phyloP scores from a whole-genome alignment of 176 grass and related monocot genomes.

The Chrysopogon serrulatus region DNA sequence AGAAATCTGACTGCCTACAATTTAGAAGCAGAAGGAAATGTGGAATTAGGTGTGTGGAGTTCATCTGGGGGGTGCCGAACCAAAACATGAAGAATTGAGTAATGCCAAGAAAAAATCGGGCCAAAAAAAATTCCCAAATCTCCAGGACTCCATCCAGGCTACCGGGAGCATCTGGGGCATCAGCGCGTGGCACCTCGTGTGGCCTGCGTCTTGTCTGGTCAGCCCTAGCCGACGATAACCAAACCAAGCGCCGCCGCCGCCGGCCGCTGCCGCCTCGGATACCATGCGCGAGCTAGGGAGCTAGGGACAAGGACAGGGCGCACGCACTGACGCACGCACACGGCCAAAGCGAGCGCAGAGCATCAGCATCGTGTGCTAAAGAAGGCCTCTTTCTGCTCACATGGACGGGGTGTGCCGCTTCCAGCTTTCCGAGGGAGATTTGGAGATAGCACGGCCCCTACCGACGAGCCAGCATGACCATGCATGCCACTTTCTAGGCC shows the following conservation, averaged over 20 bases:
- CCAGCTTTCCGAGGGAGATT: slow-evolving; percentile 36
- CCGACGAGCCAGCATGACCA: slow-evolving; percentile 31
- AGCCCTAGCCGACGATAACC: neutral
- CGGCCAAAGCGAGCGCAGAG: slow-evolving; percentile 37
- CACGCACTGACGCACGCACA: slow-evolving; percentile 20
- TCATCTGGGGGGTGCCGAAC: neutral
- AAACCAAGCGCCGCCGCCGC: neutral
- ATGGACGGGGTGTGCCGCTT: slow-evolving; percentile 29
- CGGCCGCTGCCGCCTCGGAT: slow-evolving; percentile 40
- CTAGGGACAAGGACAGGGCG: slow-evolving; percentile 25
- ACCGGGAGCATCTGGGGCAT: neutral
- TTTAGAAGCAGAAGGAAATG: too few relatives aligned
- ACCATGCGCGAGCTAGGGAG: slow-evolving; percentile 25
- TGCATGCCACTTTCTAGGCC: slow-evolving; percentile 39
- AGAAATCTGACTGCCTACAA: too few relatives aligned
- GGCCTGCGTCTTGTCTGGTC: neutral
- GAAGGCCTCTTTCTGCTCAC: slow-evolving; percentile 38
- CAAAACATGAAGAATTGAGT: neutral
- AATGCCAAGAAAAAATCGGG: neutral
- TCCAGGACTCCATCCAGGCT: neutral
- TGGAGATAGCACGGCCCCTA: slow-evolving; percentile 17
- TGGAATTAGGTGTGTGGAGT: neutral
- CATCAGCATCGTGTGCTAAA: slow-evolving; percentile 70
- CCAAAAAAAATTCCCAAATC: neutral
- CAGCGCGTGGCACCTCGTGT: neutral